A percentile compares a stretch with the other conserved stretches of the same genome.
Conservation (phyloP, 306 rosid species). For the Trifolium dubium region DNA sequence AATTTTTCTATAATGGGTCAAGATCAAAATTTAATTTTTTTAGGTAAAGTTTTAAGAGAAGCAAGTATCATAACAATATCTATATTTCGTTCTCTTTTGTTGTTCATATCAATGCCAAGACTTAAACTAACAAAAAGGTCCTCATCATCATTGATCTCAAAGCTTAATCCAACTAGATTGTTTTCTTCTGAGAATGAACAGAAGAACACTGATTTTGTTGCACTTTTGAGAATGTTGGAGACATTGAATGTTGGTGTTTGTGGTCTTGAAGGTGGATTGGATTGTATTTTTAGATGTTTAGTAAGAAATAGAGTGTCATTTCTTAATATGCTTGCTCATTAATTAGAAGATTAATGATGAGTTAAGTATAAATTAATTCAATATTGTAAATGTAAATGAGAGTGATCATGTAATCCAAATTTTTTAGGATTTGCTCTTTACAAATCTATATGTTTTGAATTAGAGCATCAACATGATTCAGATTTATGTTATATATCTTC, state of each 20-base stretch:
- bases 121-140: constrained; percentile 47
- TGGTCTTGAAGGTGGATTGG: constrained; percentile 47
- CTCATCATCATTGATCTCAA: constrained; percentile 55
- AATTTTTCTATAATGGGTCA: constrained; percentile 31
- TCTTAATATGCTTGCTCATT: constrained; percentile 68
- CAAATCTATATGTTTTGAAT: constrained; percentile 41
- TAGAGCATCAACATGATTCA: constrained; percentile 34
- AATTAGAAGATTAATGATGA: neutral
- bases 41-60: constrained; percentile 57
- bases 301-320: constrained; percentile 75
- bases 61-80: constrained; percentile 52
- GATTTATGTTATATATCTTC: neutral
- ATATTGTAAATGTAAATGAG: constrained; percentile 32
- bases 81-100: constrained; percentile 52
- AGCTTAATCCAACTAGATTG: constrained; percentile 45
- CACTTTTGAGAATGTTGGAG: constrained; percentile 44
- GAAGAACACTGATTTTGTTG: constrained; percentile 39
- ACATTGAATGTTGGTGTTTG: constrained; percentile 49
- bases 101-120: constrained; percentile 55
- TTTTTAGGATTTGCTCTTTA: constrained; percentile 51
- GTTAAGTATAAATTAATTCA: neutral
- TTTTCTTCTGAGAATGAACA: constrained; percentile 53
- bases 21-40: constrained; percentile 43
- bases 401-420: constrained; percentile 40
- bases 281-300: constrained; percentile 60